Evolutionary conservation across 2,329 filamentous ascomycete species (phyloP).

Genomic region (Hortaea werneckii): DNA sequence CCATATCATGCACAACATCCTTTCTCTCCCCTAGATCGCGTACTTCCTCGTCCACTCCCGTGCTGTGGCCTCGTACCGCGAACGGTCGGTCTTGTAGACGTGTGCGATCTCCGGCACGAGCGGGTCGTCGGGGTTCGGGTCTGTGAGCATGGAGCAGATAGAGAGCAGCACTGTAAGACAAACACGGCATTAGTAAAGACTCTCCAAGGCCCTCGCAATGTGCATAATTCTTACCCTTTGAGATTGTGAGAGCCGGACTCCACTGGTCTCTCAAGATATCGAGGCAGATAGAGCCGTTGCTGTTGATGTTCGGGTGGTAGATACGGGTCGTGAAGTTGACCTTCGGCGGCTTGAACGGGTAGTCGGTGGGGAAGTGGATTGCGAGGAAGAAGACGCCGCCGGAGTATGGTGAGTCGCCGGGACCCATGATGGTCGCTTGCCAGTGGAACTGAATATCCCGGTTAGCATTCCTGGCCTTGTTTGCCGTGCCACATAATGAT

Average conservation of each 20-base stretch:
- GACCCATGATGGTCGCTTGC: conserved; percentile 99
- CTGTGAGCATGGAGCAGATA: conserved; percentile 99
- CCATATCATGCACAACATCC: too few species aligned
- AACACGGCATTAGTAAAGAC: not conserved
- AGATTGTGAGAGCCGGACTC: conserved; percentile 96
- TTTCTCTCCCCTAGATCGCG: conserved; percentile 56
- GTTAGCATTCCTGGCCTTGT: not conserved
- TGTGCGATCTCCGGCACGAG: conserved; percentile 98
- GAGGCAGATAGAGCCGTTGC: conserved; percentile 96
- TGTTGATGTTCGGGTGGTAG: conserved; percentile 99
- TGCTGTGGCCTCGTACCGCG: conserved; percentile 90
- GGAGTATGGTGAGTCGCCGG: conserved; percentile 92
- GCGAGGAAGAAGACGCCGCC: conserved; percentile 98
- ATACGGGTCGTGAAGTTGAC: conserved; percentile 99
- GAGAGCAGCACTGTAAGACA: conserved; percentile 68
- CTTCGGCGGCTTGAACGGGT: conserved; percentile 99
- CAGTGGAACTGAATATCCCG: conserved; percentile 72
- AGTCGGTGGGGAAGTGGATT: conserved; percentile 99
- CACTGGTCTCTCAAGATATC: conserved; percentile 98
- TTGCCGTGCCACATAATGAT: not conserved
- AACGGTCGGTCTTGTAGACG: conserved; percentile 98
- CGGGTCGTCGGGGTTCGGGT: conserved; percentile 98
- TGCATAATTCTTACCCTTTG: conserved; percentile 59
- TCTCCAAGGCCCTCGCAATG: not conserved
- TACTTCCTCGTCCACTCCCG: conserved; percentile 99